Conservation (phyloP, 2,329 filamentous ascomycete genomes). For the Rhynchosporium secalis region DNA sequence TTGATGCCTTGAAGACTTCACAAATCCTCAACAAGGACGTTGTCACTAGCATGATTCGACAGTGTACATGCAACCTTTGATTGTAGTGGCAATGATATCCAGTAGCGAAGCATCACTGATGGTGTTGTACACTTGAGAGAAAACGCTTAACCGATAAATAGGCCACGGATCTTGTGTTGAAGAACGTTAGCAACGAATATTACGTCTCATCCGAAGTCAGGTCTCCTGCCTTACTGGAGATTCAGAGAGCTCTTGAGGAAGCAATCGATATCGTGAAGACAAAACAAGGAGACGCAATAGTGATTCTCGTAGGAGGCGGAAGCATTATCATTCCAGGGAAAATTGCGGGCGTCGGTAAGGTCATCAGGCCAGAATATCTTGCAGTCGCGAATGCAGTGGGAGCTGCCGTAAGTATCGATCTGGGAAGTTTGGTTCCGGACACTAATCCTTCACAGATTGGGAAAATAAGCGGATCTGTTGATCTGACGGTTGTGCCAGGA, state of each 20-base stretch:
- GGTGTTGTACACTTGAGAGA: background rate
- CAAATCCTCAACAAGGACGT: background rate
- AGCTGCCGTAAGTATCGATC: conserved; percentile 50
- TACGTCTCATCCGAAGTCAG: conserved; percentile 24
- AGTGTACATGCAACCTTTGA: background rate
- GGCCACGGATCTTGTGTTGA: conserved; percentile 34
- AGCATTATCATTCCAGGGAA: conserved; percentile 49
- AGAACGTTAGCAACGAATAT: conserved; percentile 15
- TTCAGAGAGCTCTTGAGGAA: conserved; percentile 49
- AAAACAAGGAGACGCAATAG: conserved; percentile 51
- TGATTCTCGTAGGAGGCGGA: conserved; percentile 59
- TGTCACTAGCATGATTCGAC: background rate
- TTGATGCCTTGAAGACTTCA: conserved; percentile 38
- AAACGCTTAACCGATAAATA: conserved; percentile 42
- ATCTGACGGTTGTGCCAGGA: conserved; percentile 35
- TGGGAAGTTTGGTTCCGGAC: background rate
- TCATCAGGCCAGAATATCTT: conserved; percentile 52
- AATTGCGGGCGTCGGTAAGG: conserved; percentile 51
- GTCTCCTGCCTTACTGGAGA: conserved; percentile 28
- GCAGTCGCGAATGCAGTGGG: conserved; percentile 62
- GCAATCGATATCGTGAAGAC: conserved; percentile 59
- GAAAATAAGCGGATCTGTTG: conserved; percentile 36
- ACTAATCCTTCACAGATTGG: conserved; percentile 31
- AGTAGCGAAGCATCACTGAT: conserved; percentile 21
- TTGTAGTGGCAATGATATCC: background rate